Base-by-base conservation (phyloP, 345 rosid species). In the Corymbia maculata region DNA sequence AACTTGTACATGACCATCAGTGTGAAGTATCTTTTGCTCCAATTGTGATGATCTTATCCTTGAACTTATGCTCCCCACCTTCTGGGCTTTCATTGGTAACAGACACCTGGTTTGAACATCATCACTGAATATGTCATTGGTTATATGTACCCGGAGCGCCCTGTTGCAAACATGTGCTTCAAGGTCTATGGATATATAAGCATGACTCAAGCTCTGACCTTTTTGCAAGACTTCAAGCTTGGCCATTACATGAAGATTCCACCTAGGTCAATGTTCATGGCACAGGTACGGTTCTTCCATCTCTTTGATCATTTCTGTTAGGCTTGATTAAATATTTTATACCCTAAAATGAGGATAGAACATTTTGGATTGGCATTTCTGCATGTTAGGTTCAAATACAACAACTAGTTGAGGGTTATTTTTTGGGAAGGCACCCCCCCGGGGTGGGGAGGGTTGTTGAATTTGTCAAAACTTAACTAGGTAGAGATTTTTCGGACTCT, bases 221-320 rank as follows among this genome's bases (percentile, higher is more conserved):
- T 97, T 86, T 82, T 97, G 30, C 50, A 80, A 10, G 99, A 97
- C 91, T 96, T 97, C 85, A 97, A 97, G 91, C 96, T 95, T 28
- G 98, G 97, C n/a, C 97, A 94, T 87, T 97, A 97, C 94, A 97
- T 95, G 99, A 96, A 97, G 93, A 96, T 97, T 79, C 99, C 97
- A 5, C 99, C 99, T 3, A 90, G 95, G 91, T 89, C 96, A 12
- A 97, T 97, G 99, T 96, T 94, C 94, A 89, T 93, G 93, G 97
- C 97, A 87, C 99, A 97, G 95, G 95, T 93, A 49, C 49, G 75
- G 13, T 42, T 44, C 28, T 75, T 75, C 19, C 84, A 42, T 75
- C 28, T 75, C 84, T 75, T 36, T 42, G 84, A 42, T 75, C 49
- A 75, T 42, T 75, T 42, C 26, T 42, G 42, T 75, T 75, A 75